Conservation (phyloP, 2,329 filamentous ascomycete genomes). For the Metarhizium guizhouense region DNA sequence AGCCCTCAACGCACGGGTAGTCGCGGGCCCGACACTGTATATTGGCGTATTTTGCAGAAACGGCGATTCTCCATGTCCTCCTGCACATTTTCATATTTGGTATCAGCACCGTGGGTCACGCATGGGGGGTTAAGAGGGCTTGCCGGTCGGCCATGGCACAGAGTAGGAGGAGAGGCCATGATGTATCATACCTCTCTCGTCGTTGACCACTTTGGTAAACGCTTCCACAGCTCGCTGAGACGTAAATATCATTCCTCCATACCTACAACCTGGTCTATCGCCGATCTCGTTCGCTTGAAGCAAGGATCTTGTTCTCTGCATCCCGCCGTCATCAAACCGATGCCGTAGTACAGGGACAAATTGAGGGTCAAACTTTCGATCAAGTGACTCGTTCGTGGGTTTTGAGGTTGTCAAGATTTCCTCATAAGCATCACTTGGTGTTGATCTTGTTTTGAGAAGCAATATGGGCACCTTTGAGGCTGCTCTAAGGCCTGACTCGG, state of each 20-base stretch:
- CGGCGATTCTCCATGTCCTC: conserved; percentile 30
- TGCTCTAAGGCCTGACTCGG: background rate
- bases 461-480: conserved; percentile 40
- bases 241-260: conserved; percentile 76
- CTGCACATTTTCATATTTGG: background rate
- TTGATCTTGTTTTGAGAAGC: conserved; percentile 70
- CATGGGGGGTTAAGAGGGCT: background rate
- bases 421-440: conserved; percentile 62
- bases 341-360: conserved; percentile 76
- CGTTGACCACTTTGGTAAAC: conserved; percentile 54
- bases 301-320: conserved; percentile 41
- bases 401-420: conserved; percentile 40
- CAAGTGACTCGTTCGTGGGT: conserved; percentile 11
- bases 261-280: conserved; percentile 29
- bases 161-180: background rate
- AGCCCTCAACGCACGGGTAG: conserved; percentile 61
- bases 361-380: conserved; percentile 45
- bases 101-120: background rate
- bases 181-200: conserved; percentile 30
- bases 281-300: conserved; percentile 37
- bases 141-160: background rate
- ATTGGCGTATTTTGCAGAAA: conserved; percentile 49
- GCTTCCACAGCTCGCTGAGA: conserved; percentile 78
- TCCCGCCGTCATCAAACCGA: conserved; percentile 50
- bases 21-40: conserved; percentile 76